Evolutionary conservation across 2,329 filamentous ascomycete genomes (phyloP).

Genomic region (Aspergillus fructus): DNA sequence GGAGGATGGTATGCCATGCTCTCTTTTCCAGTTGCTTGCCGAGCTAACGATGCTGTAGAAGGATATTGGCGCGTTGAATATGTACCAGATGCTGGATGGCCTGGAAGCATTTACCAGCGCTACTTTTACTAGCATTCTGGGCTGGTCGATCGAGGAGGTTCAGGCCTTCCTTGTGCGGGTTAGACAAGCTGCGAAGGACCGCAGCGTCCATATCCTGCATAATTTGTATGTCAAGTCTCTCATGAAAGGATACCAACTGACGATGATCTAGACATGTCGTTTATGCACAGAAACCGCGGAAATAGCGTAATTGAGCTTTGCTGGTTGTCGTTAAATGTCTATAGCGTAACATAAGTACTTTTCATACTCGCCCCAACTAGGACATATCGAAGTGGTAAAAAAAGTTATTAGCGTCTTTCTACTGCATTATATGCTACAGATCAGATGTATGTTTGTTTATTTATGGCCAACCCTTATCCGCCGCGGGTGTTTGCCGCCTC

Average conservation of each 20-base stretch:
- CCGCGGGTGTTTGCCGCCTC: no score
- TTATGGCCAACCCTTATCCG: no score
- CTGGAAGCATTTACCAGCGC: slow-evolving; percentile 4
- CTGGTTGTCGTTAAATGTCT: no score
- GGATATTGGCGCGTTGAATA: slow-evolving; percentile 5
- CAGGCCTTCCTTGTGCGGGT: slow-evolving; percentile 7
- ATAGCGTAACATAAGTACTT: no score
- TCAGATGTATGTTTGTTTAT: no score
- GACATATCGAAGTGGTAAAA: no score
- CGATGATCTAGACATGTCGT: neutral
- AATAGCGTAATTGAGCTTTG: neutral
- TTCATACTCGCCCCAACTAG: no score
- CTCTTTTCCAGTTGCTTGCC: neutral
- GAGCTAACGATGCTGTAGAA: neutral
- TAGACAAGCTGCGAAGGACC: neutral
- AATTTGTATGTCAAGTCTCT: neutral
- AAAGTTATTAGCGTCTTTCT: no score
- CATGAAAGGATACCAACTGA: neutral
- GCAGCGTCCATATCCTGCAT: slow-evolving; percentile 8
- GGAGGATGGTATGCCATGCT: neutral
- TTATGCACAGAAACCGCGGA: slow-evolving; percentile 1
- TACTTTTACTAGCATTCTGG: slow-evolving; percentile 3
- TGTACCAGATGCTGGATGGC: slow-evolving; percentile 6
- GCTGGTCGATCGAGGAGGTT: slow-evolving; percentile 8
- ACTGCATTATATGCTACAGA: no score